phyloP scores from a whole-genome alignment of 208 protist genomes.

The Entamoeba dispar region DNA sequence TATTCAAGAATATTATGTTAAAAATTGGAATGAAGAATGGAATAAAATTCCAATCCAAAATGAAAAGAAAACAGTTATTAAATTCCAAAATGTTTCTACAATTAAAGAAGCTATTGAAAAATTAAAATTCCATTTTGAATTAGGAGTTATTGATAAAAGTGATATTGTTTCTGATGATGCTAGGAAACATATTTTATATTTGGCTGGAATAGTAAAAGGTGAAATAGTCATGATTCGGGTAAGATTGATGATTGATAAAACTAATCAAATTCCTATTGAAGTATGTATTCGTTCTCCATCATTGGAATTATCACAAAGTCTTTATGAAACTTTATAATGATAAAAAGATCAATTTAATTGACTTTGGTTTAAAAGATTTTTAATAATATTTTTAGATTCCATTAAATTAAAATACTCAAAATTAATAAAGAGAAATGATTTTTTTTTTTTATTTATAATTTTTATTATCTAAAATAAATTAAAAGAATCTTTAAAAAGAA shows the following conservation, averaged over 20 bases:
- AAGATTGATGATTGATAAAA: background rate
- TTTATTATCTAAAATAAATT: too few relatives aligned
- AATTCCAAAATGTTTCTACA: background rate
- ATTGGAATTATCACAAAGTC: background rate
- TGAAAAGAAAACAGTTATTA: background rate
- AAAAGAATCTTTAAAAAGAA: too few relatives aligned
- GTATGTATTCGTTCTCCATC: background rate
- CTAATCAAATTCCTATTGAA: background rate
- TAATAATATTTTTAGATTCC: too few relatives aligned
- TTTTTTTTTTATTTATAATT: too few relatives aligned
- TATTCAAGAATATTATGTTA: background rate
- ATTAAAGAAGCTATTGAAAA: background rate
- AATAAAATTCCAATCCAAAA: background rate
- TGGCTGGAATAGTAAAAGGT: background rate
- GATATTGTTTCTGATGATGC: background rate
- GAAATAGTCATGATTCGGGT: background rate
- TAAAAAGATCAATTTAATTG: too few relatives aligned
- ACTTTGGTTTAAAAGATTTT: too few relatives aligned
- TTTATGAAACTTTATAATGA: background rate
- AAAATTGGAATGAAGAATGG: background rate
- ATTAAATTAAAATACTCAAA: too few relatives aligned
- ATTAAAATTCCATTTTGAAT: background rate
- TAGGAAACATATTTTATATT: background rate
- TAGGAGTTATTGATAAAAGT: background rate
- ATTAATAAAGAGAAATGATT: too few relatives aligned